Conservation (phyloP, 2,329 filamentous ascomycete genomes). For the Pezicula radicicola region DNA sequence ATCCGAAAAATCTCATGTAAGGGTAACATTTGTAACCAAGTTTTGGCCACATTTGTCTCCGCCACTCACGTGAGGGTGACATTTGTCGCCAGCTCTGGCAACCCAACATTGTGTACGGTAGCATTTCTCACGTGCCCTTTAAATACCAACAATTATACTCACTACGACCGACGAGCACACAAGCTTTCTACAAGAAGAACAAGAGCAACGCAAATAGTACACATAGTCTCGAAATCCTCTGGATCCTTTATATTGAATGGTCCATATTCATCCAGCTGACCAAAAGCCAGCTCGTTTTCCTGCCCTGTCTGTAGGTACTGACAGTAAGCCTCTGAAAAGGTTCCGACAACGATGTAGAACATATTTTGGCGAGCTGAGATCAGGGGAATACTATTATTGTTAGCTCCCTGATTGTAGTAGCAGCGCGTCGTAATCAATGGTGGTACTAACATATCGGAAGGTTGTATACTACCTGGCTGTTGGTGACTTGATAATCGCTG, state of each 20-base stretch:
- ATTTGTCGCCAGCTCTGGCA: too few species aligned
- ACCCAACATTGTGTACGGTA: too few species aligned
- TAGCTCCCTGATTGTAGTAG: neutral
- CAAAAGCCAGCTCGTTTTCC: slow-evolving; percentile 1
- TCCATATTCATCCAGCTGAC: slow-evolving; percentile 6
- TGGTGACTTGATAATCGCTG: slow-evolving; percentile 1
- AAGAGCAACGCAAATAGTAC: slow-evolving; percentile 4
- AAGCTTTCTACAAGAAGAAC: neutral
- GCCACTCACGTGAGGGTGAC: too few species aligned
- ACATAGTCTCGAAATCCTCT: slow-evolving; percentile 4
- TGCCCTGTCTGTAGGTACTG: slow-evolving; percentile 4
- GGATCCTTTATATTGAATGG: slow-evolving; percentile 5
- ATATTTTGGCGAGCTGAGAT: slow-evolving; percentile 6
- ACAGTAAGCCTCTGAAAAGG: neutral
- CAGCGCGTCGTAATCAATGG: neutral
- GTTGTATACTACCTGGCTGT: neutral
- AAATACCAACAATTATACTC: too few species aligned
- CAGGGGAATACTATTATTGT: slow-evolving; percentile 4
- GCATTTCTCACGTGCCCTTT: too few species aligned
- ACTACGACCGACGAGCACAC: too few species aligned
- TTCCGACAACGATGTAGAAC: slow-evolving; percentile 5
- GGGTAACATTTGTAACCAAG: too few species aligned
- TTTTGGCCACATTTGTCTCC: too few species aligned
- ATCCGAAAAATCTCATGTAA: too few species aligned
- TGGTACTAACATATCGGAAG: slow-evolving; percentile 1